Evolutionary conservation across 1,139 yeast genomes (phyloP).

Genomic region (Kodamaea derodonti): DNA sequence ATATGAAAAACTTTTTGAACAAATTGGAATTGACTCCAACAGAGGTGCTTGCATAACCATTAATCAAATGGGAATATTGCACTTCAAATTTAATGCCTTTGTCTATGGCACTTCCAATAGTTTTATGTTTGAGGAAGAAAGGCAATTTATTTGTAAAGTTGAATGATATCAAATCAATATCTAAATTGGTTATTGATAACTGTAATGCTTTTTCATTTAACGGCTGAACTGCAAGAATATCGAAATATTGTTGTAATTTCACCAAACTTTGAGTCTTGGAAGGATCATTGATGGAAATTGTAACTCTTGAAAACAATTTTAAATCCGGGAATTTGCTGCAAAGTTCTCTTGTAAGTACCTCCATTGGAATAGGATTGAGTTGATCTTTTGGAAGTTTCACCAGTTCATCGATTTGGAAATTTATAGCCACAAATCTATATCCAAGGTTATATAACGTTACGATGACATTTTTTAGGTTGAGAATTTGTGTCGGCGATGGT

Average conservation of each 20-base stretch:
- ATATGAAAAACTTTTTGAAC: conserved; percentile 57
- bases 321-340: conserved; percentile 32
- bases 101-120: conserved; percentile 76
- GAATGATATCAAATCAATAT: conserved; percentile 75
- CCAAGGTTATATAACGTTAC: conserved; percentile 61
- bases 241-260: conserved; percentile 62
- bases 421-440: conserved; percentile 71
- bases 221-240: conserved; percentile 80
- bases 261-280: conserved; percentile 70
- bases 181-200: conserved; percentile 67
- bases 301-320: conserved; percentile 66
- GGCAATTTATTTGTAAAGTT: conserved; percentile 67
- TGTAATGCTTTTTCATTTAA: conserved; percentile 74
- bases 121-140: conserved; percentile 75
- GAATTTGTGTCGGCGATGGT: conserved; percentile 40
- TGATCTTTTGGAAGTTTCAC: conserved; percentile 50
- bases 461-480: conserved; percentile 45
- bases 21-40: conserved; percentile 20
- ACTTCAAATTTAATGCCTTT: conserved; percentile 83
- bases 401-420: conserved; percentile 55
- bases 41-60: conserved; percentile 26
- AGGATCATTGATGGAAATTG: conserved; percentile 73
- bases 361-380: conserved; percentile 38
- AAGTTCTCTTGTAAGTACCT: conserved; percentile 18
- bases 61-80: conserved; percentile 55